phyloP scores from a whole-genome alignment of 2,329 filamentous ascomycete genomes.

The Epichloe sibirici region DNA sequence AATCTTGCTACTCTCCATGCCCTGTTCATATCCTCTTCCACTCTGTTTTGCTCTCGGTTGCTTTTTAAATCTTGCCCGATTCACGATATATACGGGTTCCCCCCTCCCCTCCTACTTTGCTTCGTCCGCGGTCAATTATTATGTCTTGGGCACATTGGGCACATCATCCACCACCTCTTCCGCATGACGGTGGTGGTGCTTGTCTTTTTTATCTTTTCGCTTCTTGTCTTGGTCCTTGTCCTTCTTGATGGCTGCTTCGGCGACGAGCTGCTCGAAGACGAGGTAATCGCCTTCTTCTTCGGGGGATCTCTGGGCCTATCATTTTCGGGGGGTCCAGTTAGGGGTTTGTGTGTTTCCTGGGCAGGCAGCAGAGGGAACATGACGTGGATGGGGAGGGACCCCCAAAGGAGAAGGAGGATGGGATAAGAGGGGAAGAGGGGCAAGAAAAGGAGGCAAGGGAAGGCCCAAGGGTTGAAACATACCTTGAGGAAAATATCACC shows the following conservation, averaged over 20 bases:
- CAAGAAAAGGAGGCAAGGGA: neutral
- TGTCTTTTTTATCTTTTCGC: slow-evolving; percentile 40
- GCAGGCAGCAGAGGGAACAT: too few species aligned
- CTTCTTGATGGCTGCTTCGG: slow-evolving; percentile 92
- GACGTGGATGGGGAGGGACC: too few species aligned
- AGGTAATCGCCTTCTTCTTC: slow-evolving; percentile 98
- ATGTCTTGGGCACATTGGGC: slow-evolving; percentile 13
- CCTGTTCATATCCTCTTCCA: neutral
- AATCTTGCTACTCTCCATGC: neutral
- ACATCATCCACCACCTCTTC: slow-evolving; percentile 16
- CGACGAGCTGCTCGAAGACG: slow-evolving; percentile 95
- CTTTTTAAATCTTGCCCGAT: neutral
- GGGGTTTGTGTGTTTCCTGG: too few species aligned
- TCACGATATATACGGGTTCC: neutral
- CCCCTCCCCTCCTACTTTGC: too few species aligned
- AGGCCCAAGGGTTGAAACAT: slow-evolving; percentile 16
- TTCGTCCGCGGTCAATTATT: neutral
- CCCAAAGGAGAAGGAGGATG: too few species aligned
- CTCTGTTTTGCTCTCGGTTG: too few species aligned
- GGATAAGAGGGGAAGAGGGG: too few species aligned
- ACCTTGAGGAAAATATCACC: slow-evolving; percentile 86
- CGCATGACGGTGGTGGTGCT: slow-evolving; percentile 22
- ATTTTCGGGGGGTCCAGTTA: neutral
- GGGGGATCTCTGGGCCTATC: slow-evolving; percentile 70
- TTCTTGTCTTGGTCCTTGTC: slow-evolving; percentile 67